Evolutionary conservation across 208 protist genomes (phyloP).

Genomic region (Acanthamoeba healyi): DNA sequence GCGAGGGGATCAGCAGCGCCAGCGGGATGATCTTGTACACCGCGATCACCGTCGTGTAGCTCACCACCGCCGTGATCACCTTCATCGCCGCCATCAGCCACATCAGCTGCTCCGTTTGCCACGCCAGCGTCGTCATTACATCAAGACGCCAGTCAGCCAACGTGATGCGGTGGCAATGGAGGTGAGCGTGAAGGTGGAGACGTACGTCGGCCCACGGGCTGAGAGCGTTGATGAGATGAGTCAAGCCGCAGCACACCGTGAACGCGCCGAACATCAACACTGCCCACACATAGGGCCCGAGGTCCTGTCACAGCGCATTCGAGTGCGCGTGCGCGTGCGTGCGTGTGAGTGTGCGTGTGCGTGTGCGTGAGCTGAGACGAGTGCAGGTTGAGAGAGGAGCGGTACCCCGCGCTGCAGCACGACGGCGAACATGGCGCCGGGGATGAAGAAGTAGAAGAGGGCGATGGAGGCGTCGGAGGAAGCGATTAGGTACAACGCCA

Average conservation of each 20-base stretch:
- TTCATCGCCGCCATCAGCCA: constrained; percentile 25
- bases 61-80: constrained; percentile 44
- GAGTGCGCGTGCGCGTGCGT: not conserved
- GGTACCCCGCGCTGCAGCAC: not conserved
- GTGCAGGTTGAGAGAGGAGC: not conserved
- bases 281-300: not conserved
- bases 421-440: constrained; percentile 39
- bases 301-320: not conserved
- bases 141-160: not conserved
- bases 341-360: not conserved
- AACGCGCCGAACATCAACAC: not conserved
- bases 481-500: too few relatives aligned
- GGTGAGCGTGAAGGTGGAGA: not conserved
- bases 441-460: constrained; percentile 32
- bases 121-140: too few relatives aligned
- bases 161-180: not conserved
- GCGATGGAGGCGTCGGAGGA: not conserved
- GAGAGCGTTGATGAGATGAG: constrained; percentile 6
- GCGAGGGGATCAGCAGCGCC: constrained; percentile 53
- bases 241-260: constrained; percentile 16
- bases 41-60: constrained; percentile 56
- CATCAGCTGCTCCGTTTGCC: too few relatives aligned
- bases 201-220: not conserved
- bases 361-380: not conserved
- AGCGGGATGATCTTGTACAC: constrained; percentile 61